Evolutionary conservation across 1,139 yeast genomes (phyloP).

Genomic region (Scheffersomyces quercinus): DNA sequence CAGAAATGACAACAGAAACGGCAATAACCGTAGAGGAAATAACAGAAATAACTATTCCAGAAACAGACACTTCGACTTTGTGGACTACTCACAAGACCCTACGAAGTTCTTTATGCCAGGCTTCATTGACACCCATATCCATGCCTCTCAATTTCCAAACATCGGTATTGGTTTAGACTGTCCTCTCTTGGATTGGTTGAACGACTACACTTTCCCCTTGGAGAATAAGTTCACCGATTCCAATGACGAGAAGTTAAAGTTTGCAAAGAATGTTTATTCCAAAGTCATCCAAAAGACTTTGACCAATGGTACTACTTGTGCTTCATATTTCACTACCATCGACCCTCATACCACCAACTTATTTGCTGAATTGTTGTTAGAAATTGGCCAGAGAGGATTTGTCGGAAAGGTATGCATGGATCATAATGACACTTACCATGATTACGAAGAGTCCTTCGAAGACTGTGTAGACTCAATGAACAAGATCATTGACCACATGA

Average conservation of each 20-base stretch:
- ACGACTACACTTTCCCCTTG: slow-evolving; percentile 82
- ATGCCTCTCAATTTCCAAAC: slow-evolving; percentile 97
- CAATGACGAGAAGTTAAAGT: slow-evolving; percentile 42
- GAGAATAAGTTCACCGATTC: slow-evolving; percentile 50
- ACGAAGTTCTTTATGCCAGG: slow-evolving; percentile 81
- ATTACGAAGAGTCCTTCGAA: slow-evolving; percentile 61
- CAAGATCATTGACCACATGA: slow-evolving; percentile 58
- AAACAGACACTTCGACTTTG: slow-evolving; percentile 19
- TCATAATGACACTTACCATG: slow-evolving; percentile 61
- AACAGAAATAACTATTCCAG: background rate
- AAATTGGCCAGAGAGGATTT: slow-evolving; percentile 79
- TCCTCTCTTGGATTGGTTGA: slow-evolving; percentile 86
- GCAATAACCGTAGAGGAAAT: background rate
- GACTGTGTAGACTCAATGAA: slow-evolving; percentile 60
- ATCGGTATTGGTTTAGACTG: slow-evolving; percentile 85
- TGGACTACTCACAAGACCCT: slow-evolving; percentile 30
- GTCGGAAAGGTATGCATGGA: slow-evolving; percentile 96
- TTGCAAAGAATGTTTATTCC: slow-evolving; percentile 63
- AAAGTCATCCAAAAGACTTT: slow-evolving; percentile 69
- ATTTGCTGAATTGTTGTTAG: slow-evolving; percentile 70
- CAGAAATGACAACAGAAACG: background rate
- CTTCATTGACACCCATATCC: slow-evolving; percentile 91
- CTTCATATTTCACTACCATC: slow-evolving; percentile 86
- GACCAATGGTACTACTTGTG: slow-evolving; percentile 84
- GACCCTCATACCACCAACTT: slow-evolving; percentile 73